Evolutionary conservation across 2,329 filamentous ascomycete species (phyloP).

Genomic region (Colletotrichum karsti): DNA sequence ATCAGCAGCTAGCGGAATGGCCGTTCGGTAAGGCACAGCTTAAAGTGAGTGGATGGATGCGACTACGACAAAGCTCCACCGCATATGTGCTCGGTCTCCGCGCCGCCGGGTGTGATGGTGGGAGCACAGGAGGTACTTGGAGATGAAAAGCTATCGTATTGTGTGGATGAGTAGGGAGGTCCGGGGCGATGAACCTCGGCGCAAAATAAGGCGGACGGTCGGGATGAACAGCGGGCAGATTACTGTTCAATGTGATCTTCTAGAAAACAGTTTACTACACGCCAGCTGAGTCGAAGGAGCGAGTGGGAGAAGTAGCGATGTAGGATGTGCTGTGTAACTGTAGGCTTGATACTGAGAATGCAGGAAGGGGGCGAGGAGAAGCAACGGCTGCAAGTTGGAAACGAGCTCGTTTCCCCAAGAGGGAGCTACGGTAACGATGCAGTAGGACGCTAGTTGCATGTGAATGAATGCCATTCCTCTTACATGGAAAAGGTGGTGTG

Average conservation of each 20-base stretch:
- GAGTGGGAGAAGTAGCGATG: conserved; percentile 18
- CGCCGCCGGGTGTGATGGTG: conserved; percentile 10
- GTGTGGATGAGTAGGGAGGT: neutral
- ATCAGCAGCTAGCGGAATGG: conserved; percentile 20
- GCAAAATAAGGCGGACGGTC: neutral
- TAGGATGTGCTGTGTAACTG: neutral
- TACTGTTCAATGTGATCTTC: neutral
- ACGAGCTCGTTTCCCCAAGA: conserved; percentile 15
- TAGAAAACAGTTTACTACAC: neutral
- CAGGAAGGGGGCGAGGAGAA: neutral
- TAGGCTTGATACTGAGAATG: neutral
- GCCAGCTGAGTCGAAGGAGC: neutral
- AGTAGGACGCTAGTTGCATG: conserved; percentile 14
- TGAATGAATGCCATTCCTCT: conserved; percentile 13
- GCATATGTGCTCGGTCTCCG: conserved; percentile 19
- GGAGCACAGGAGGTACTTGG: neutral
- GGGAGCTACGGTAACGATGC: conserved; percentile 13
- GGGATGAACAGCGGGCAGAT: neutral
- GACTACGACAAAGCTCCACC: conserved; percentile 25
- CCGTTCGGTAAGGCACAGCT: conserved; percentile 15
- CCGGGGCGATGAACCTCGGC: conserved; percentile 2
- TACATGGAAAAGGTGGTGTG: neutral
- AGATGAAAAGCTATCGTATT: neutral
- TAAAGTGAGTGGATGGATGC: conserved; percentile 15
- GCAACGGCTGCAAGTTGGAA: conserved; percentile 16